A percentile compares a stretch with the other conserved stretches of the same genome.
Evolutionary conservation across 257 asterid genomes (phyloP).

Genomic region (Nicotiana noctiflora): DNA sequence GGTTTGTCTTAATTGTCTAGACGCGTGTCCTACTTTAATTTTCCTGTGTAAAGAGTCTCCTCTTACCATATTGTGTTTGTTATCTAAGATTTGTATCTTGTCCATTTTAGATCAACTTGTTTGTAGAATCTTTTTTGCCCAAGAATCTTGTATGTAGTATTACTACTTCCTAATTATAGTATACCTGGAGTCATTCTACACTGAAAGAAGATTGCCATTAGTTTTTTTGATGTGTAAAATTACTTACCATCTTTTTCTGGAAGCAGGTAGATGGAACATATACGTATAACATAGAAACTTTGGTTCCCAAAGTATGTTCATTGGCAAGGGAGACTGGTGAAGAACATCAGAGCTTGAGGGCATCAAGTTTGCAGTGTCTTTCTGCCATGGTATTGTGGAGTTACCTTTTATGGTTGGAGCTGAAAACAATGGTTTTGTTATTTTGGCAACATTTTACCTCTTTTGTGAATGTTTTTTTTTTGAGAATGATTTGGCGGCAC

Average conservation of each 20-base stretch:
- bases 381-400: conserved; percentile 67
- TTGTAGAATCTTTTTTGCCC: background rate
- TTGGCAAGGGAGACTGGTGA: conserved; percentile 55
- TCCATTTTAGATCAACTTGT: background rate
- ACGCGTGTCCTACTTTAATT: background rate
- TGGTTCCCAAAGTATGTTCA: conserved; percentile 61
- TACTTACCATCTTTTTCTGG: conserved; percentile 11
- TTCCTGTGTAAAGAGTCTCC: background rate
- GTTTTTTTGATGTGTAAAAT: background rate
- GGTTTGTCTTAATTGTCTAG: background rate
- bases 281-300: conserved; percentile 56
- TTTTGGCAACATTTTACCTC: too few species aligned
- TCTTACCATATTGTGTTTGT: background rate
- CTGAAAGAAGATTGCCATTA: background rate
- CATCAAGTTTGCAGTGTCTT: conserved; percentile 87
- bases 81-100: background rate
- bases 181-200: background rate
- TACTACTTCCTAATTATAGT: background rate
- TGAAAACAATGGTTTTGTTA: background rate
- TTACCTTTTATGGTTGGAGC: background rate
- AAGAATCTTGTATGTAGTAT: background rate
- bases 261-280: conserved; percentile 84
- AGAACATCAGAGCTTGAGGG: conserved; percentile 63
- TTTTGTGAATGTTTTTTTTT: too few species aligned
- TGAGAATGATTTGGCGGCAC: background rate